Evolutionary conservation across 1,284 basidiomycete genomes (phyloP).

Genomic region (Naganishia albida): DNA sequence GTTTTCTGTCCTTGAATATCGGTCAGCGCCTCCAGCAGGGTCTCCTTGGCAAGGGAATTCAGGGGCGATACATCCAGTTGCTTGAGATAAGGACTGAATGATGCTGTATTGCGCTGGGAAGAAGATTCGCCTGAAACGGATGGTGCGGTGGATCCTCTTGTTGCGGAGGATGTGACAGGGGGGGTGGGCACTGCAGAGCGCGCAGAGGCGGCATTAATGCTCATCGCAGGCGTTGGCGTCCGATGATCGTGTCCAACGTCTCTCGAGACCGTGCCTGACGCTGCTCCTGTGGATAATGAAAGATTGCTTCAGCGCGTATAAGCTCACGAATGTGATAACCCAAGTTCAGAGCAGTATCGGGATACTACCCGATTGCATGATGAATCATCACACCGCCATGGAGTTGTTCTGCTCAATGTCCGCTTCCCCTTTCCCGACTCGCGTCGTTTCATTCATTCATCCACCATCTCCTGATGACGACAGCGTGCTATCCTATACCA

Average conservation of each 20-base stretch:
- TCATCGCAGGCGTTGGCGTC: neutral
- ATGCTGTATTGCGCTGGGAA: conserved; percentile 2
- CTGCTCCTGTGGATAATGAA: too few relatives aligned
- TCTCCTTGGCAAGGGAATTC: conserved; percentile 73
- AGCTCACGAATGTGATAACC: neutral
- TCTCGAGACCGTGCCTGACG: too few relatives aligned
- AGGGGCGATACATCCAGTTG: conserved; percentile 68
- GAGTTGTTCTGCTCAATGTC: neutral
- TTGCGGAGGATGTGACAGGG: neutral
- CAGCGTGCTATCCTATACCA: conserved; percentile 1
- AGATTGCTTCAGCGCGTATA: neutral
- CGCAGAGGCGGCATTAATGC: neutral
- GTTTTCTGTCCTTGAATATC: conserved; percentile 95
- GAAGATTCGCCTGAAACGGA: conserved; percentile 11
- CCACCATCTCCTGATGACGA: conserved; percentile 23
- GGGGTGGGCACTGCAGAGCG: neutral
- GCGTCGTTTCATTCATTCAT: conserved; percentile 13
- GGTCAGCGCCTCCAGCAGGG: conserved; percentile 76
- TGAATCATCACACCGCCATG: conserved; percentile 10
- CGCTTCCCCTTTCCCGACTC: conserved; percentile 15
- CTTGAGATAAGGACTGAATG: conserved; percentile 8
- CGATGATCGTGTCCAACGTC: too few relatives aligned
- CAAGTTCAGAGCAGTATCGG: neutral
- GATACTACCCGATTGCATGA: conserved; percentile 12
- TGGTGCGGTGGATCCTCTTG: neutral